These are phyloP conservation scores for Apiospora koreana DNA, from an alignment of 2,329 filamentous ascomycete species.

Conservation along the genomic window DNA sequence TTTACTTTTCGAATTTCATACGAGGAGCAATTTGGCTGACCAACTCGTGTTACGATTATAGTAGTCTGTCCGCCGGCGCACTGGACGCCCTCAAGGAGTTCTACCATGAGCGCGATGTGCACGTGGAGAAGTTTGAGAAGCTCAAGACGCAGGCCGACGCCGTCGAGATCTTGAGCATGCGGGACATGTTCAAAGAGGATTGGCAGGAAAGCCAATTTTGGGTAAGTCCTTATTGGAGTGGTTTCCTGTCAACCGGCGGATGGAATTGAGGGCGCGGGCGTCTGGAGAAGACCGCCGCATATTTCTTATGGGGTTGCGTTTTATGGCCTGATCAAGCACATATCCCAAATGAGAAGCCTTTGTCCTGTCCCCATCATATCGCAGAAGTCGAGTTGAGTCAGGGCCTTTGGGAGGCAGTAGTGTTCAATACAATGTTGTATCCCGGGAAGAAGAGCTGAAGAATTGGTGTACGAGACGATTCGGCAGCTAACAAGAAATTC, in stretches of 20 bases:
- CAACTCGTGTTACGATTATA: constrained; percentile 28
- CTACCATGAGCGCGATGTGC: constrained; percentile 70
- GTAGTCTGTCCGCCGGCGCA: constrained; percentile 65
- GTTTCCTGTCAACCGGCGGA: too few relatives aligned
- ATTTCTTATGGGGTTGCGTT: too few relatives aligned
- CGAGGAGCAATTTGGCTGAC: background rate
- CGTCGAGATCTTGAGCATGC: constrained; percentile 51
- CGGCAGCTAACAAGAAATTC: constrained; percentile 6
- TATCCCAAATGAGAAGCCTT: background rate
- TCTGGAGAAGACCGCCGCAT: background rate
- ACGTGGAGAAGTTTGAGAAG: constrained; percentile 66
- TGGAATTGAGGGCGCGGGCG: background rate
- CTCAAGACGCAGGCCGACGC: constrained; percentile 64
- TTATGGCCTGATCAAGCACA: too few relatives aligned
- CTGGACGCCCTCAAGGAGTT: constrained; percentile 73
- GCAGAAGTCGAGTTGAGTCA: background rate
- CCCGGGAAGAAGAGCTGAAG: background rate
- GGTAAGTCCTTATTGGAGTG: constrained; percentile 47
- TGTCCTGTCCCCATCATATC: too few relatives aligned
- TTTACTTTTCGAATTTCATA: background rate
- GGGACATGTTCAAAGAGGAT: constrained; percentile 75
- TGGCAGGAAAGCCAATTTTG: constrained; percentile 87
- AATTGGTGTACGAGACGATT: background rate
- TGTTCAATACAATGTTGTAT: background rate
- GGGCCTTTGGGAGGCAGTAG: background rate